Conservation (phyloP, 352 stramenopile species). For the Pythium chondricola region DNA sequence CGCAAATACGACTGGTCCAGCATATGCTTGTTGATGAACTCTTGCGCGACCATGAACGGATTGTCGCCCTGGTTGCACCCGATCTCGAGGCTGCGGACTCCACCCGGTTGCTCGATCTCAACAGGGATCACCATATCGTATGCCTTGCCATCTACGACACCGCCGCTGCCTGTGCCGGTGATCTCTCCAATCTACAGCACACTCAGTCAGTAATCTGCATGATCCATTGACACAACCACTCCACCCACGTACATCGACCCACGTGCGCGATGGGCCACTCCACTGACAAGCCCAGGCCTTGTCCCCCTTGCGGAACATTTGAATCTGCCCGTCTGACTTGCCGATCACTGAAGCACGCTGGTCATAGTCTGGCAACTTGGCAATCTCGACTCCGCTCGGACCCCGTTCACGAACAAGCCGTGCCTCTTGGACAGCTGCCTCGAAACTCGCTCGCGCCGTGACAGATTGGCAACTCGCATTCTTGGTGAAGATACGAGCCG, state of each 20-base stretch:
- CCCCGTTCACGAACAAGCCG: slow-evolving; percentile 57
- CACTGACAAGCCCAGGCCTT: slow-evolving; percentile 95
- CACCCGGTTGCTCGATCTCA: slow-evolving; percentile 92
- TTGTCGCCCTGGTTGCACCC: slow-evolving; percentile 98
- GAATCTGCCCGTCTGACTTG: slow-evolving; percentile 91
- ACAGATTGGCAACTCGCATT: slow-evolving; percentile 63
- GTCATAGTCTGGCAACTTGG: slow-evolving; percentile 92
- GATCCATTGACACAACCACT: neutral
- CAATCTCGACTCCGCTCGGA: slow-evolving; percentile 90
- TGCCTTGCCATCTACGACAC: slow-evolving; percentile 87
- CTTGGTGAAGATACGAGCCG: slow-evolving; percentile 87
- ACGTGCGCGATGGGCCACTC: slow-evolving; percentile 86
- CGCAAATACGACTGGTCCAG: slow-evolving; percentile 91
- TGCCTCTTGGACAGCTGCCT: slow-evolving; percentile 59
- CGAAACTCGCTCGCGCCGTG: slow-evolving; percentile 49
- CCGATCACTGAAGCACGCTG: slow-evolving; percentile 63
- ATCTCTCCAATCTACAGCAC: slow-evolving; percentile 68
- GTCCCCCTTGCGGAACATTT: slow-evolving; percentile 93
- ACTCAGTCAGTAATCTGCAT: neutral
- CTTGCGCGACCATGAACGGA: slow-evolving; percentile 93
- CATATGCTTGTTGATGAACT: slow-evolving; percentile 96
- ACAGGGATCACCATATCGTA: slow-evolving; percentile 97
- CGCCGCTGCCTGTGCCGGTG: slow-evolving; percentile 78
- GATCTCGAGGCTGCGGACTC: slow-evolving; percentile 92
- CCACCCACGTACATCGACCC: slow-evolving; percentile 88